phyloP scores from a whole-genome alignment of 2,329 filamentous ascomycete genomes.

The Cladosporium colombiae region DNA sequence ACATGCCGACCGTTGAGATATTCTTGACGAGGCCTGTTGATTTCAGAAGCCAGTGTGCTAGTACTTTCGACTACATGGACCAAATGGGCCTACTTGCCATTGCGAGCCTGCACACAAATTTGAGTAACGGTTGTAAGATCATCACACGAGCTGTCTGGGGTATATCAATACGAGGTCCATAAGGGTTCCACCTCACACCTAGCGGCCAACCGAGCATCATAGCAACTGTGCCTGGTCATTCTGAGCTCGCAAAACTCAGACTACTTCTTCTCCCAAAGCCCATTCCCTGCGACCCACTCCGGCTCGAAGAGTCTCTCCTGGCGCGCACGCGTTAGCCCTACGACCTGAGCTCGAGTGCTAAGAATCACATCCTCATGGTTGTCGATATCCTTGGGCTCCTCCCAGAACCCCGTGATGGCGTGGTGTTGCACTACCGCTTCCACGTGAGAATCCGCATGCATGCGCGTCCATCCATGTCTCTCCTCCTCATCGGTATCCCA shows the following conservation, averaged over 20 bases:
- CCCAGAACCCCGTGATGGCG: background rate
- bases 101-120: too few relatives aligned
- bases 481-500: background rate
- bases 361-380: background rate
- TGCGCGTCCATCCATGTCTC: background rate
- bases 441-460: background rate
- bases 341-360: background rate
- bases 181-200: background rate
- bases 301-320: background rate
- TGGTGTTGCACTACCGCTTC: background rate
- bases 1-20: background rate
- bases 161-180: background rate
- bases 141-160: background rate
- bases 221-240: background rate
- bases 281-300: background rate
- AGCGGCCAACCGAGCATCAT: background rate
- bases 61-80: background rate
- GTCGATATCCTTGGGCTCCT: background rate
- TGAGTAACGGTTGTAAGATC: too few relatives aligned
- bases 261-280: background rate
- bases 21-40: background rate
- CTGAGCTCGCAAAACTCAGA: background rate
- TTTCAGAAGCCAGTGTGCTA: background rate
- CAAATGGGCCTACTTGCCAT: too few relatives aligned
- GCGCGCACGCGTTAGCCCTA: background rate